These are phyloP conservation scores for Talaromyces pinophilus DNA, from an alignment of 2,329 filamentous ascomycete genomes.

Conservation along the genomic window DNA sequence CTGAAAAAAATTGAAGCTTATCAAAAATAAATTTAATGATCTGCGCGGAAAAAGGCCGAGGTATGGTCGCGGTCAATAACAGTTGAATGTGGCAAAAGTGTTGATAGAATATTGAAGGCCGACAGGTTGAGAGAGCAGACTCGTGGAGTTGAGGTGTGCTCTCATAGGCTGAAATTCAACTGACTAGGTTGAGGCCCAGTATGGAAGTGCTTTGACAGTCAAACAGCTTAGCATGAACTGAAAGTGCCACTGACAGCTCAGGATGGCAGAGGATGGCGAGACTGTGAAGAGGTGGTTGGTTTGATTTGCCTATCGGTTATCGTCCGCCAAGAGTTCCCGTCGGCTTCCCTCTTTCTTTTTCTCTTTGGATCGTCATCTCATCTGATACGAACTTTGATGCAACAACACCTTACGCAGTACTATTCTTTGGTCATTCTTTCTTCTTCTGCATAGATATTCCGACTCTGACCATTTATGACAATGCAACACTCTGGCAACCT, in stretches of 20 bases:
- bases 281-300: slow-evolving; percentile 8
- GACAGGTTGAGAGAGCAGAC: not conserved
- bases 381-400: not conserved
- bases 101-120: not conserved
- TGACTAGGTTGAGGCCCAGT: not conserved
- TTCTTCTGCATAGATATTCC: too few species aligned
- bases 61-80: not conserved
- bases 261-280: slow-evolving; percentile 2
- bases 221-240: not conserved
- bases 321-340: not conserved
- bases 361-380: not conserved
- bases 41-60: not conserved
- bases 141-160: not conserved
- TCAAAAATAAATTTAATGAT: not conserved
- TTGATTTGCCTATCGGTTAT: slow-evolving; percentile 3
- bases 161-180: not conserved
- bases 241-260: not conserved
- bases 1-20: not conserved
- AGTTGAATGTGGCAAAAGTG: slow-evolving; percentile 9
- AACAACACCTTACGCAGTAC: not conserved
- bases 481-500: not conserved
- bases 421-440: not conserved
- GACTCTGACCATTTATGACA: too few species aligned
- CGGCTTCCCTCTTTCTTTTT: not conserved
- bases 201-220: slow-evolving; percentile 3